A percentile compares a stretch with the other conserved stretches of the same genome.
These are phyloP conservation scores for Apiospora koreana DNA, from an alignment of 2,329 filamentous ascomycete genomes.

Conservation along the genomic window DNA sequence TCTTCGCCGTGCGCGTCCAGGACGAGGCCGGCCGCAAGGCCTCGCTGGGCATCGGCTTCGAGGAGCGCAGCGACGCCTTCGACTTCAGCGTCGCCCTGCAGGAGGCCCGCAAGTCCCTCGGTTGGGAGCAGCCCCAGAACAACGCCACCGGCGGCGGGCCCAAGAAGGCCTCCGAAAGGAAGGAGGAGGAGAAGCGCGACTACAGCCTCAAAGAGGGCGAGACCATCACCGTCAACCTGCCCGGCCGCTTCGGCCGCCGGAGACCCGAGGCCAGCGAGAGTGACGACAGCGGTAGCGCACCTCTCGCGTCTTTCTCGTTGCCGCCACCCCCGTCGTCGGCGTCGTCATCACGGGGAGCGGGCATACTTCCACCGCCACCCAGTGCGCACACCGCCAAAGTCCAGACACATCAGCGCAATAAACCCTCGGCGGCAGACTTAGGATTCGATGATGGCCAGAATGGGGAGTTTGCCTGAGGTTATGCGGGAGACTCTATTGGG, in stretches of 20 bases:
- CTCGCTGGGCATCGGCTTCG: constrained; percentile 81
- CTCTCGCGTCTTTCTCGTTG: constrained; percentile 66
- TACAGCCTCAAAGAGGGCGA: constrained; percentile 88
- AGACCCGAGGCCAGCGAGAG: constrained; percentile 36
- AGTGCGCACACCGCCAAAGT: constrained; percentile 62
- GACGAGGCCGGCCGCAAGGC: constrained; percentile 76
- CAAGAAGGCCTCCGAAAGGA: constrained; percentile 35
- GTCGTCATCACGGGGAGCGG: constrained; percentile 31
- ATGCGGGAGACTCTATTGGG: neutral
- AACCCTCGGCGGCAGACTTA: constrained; percentile 61
- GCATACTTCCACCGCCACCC: constrained; percentile 66
- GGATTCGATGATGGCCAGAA: constrained; percentile 89
- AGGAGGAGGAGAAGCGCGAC: constrained; percentile 64
- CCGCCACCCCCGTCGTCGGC: constrained; percentile 65
- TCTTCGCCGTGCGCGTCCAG: constrained; percentile 81
- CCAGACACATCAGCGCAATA: constrained; percentile 48
- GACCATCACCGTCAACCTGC: constrained; percentile 81
- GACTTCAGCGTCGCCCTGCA: constrained; percentile 82
- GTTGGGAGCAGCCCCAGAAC: constrained; percentile 47
- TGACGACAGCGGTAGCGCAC: constrained; percentile 25
- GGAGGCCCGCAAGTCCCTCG: constrained; percentile 72
- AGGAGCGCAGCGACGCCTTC: constrained; percentile 83
- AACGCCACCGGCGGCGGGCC: constrained; percentile 36
- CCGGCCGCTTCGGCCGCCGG: constrained; percentile 56
- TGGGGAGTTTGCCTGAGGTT: constrained; percentile 71